These are phyloP conservation scores for Clavariopsis aquatica DNA, from an alignment of 495 filamentous ascomycete genomes.

Conservation along the genomic window DNA sequence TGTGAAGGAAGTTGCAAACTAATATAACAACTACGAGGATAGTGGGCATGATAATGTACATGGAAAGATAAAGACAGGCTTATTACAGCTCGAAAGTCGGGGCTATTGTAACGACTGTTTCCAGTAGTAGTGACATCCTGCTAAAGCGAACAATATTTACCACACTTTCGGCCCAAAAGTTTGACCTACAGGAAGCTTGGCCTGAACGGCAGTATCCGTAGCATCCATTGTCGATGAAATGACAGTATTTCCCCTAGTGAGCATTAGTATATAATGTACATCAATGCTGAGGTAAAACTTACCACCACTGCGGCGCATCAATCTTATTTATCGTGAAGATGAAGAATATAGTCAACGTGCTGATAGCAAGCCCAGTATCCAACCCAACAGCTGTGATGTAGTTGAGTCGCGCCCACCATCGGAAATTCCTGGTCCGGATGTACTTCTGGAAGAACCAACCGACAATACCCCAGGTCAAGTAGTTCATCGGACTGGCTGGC, in stretches of 20 bases:
- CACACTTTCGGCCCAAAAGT: conserved; percentile 22
- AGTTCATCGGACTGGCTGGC: conserved; percentile 68
- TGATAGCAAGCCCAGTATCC: conserved; percentile 63
- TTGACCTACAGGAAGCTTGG: conserved; percentile 5
- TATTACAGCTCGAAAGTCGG: neutral
- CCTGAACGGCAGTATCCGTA: conserved; percentile 10
- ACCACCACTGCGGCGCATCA: conserved; percentile 57
- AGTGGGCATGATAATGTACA: neutral
- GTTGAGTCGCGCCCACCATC: conserved; percentile 69
- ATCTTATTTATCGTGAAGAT: conserved; percentile 54
- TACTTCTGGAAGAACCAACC: conserved; percentile 66
- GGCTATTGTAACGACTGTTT: neutral
- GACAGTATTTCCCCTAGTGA: conserved; percentile 22
- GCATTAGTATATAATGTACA: neutral
- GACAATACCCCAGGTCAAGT: conserved; percentile 67
- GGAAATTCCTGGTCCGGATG: conserved; percentile 57
- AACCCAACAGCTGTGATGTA: conserved; percentile 64
- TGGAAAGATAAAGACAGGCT: neutral
- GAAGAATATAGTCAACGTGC: conserved; percentile 65
- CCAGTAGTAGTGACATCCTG: neutral
- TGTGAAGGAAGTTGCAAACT: conserved; percentile 33
- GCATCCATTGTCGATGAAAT: conserved; percentile 18
- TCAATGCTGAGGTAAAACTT: neutral
- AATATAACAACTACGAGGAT: neutral
- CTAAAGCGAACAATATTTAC: neutral